phyloP scores from a whole-genome alignment of 768 basidiomycete species.

The Mycena galericulata region DNA sequence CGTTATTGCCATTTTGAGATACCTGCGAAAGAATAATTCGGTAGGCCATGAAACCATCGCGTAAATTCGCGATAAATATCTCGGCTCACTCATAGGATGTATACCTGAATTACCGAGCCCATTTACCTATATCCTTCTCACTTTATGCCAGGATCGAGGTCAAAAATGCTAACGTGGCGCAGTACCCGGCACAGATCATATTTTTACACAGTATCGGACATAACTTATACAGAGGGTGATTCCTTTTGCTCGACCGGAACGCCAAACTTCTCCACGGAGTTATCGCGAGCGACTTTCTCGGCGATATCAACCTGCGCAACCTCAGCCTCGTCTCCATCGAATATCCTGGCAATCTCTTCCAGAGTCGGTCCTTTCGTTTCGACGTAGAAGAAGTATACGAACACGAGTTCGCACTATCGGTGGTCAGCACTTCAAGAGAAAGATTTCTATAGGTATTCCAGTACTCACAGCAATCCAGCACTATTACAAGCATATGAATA shows the following conservation, averaged over 20 bases:
- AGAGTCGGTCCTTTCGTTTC: constrained; percentile 64
- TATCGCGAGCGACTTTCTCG: constrained; percentile 17
- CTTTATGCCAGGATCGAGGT: no score
- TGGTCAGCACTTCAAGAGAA: constrained; percentile 15
- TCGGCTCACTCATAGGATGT: no score
- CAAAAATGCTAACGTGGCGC: no score
- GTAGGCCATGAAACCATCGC: no score
- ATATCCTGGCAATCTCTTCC: constrained; percentile 67
- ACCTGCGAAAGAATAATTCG: no score
- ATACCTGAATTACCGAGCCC: no score
- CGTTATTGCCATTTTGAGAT: no score
- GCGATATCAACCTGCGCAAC: constrained; percentile 14
- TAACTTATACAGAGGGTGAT: constrained; percentile 15
- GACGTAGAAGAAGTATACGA: constrained; percentile 58
- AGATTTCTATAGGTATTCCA: constrained; percentile 14
- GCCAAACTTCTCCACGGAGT: constrained; percentile 20
- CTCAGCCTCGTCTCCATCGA: constrained; percentile 61
- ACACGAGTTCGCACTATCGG: constrained; percentile 54
- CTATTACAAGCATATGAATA: constrained; percentile 48
- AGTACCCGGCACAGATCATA: constrained; percentile 9
- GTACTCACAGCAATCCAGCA: constrained; percentile 53
- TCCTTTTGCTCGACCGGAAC: constrained; percentile 17
- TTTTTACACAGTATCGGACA: constrained; percentile 6
- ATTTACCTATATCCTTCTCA: no score
- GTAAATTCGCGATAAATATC: no score